Evolutionary conservation across 805 yeast species (phyloP).

Genomic region (Schwanniomyces polymorphus): DNA sequence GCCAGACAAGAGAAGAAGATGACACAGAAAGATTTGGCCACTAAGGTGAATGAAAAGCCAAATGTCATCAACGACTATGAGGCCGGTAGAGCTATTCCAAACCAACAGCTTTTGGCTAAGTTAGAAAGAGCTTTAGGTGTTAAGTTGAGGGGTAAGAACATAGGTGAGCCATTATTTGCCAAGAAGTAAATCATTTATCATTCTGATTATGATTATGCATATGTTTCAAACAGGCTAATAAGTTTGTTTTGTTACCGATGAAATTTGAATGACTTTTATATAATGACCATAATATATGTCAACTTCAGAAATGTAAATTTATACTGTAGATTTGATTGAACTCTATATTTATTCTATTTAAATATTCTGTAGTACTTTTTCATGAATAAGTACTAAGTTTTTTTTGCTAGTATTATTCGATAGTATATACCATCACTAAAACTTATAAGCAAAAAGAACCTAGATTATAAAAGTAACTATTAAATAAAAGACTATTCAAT

Average conservation of each 20-base stretch:
- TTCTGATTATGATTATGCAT: background rate
- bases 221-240: background rate
- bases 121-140: constrained; percentile 93
- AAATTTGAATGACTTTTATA: constrained; percentile 1
- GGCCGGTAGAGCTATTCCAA: constrained; percentile 94
- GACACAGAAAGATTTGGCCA: constrained; percentile 96
- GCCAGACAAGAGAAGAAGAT: constrained; percentile 86
- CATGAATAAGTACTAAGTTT: too few relatives aligned
- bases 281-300: background rate
- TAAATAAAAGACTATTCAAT: too few relatives aligned
- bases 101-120: constrained; percentile 91
- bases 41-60: constrained; percentile 94
- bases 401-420: too few relatives aligned
- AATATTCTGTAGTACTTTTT: too few relatives aligned
- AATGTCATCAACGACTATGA: constrained; percentile 94
- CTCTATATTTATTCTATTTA: too few relatives aligned
- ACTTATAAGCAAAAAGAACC: too few relatives aligned
- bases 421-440: too few relatives aligned
- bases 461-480: too few relatives aligned
- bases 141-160: constrained; percentile 92
- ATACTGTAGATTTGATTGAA: too few relatives aligned
- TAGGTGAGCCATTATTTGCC: constrained; percentile 81
- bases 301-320: background rate
- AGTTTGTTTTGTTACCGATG: background rate
- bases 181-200: constrained; percentile 32